These are phyloP conservation scores for Naganishia onofrii DNA, from an alignment of 768 basidiomycete genomes.

Conservation along the genomic window DNA sequence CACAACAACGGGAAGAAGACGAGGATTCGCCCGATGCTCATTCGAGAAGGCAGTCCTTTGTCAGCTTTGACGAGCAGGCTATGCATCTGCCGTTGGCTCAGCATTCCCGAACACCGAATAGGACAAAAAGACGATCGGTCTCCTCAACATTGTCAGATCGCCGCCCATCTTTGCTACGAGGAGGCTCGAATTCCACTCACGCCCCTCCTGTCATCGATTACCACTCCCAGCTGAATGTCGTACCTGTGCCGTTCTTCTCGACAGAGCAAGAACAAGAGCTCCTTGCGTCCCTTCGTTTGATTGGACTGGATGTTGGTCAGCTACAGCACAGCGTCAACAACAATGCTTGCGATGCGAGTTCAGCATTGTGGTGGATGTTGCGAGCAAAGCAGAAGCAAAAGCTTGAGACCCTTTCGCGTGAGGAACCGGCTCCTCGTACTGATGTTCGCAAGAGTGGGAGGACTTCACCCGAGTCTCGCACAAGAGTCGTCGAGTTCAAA, in stretches of 20 bases:
- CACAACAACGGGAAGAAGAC: slow-evolving; percentile 45
- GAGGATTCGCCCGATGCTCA: slow-evolving; percentile 30
- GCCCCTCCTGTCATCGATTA: slow-evolving; percentile 55
- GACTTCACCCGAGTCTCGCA: not conserved
- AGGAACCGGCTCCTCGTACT: too few species aligned
- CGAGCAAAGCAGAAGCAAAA: slow-evolving; percentile 50
- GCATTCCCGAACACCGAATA: slow-evolving; percentile 75
- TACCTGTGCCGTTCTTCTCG: slow-evolving; percentile 73
- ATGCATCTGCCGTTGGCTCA: slow-evolving; percentile 60
- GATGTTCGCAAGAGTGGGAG: not conserved
- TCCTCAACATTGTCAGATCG: slow-evolving; percentile 64
- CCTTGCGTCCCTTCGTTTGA: slow-evolving; percentile 66
- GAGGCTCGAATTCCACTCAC: slow-evolving; percentile 58
- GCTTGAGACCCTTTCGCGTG: not conserved
- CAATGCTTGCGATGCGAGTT: slow-evolving; percentile 86
- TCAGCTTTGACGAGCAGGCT: slow-evolving; percentile 42
- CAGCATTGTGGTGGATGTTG: slow-evolving; percentile 96
- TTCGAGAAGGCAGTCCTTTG: slow-evolving; percentile 27
- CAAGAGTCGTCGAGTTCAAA: not conserved
- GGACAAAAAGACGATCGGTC: slow-evolving; percentile 92
- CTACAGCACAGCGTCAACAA: slow-evolving; percentile 88
- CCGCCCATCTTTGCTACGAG: slow-evolving; percentile 41
- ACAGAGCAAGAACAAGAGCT: slow-evolving; percentile 76
- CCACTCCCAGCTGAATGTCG: slow-evolving; percentile 45
- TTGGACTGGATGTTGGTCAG: slow-evolving; percentile 92